A percentile compares a stretch with the other conserved stretches of the same genome.
Conservation (phyloP, 106 monocot genomes). For the Cymbidium sinense region DNA sequence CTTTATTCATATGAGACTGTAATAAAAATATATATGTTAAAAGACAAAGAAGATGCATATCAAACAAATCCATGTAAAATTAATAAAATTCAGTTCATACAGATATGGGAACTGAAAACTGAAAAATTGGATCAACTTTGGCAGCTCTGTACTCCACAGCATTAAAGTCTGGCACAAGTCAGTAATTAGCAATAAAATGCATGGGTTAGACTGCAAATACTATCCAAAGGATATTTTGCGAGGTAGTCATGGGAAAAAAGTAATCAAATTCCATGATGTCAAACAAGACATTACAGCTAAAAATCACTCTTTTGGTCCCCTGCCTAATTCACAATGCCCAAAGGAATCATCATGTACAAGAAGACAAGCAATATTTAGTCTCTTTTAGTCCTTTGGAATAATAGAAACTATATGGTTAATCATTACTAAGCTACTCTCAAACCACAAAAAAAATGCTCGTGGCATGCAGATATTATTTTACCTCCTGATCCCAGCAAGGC, state of each 20-base stretch:
- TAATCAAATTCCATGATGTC: too few relatives aligned
- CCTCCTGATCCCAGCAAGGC: constrained; percentile 88
- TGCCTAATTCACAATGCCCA: too few relatives aligned
- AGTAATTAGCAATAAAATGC: not conserved
- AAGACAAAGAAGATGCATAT: not conserved
- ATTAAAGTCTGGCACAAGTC: constrained; percentile 40
- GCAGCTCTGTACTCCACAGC: constrained; percentile 71
- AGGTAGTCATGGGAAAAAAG: too few relatives aligned
- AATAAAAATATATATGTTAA: constrained; percentile 15
- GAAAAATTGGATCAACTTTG: constrained; percentile 79
- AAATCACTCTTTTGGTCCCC: too few relatives aligned
- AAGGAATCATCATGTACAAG: not conserved
- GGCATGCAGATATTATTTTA: constrained; percentile 13
- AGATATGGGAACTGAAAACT: constrained; percentile 70
- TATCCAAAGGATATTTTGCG: not conserved
- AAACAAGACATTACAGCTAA: not conserved
- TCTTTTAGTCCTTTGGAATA: not conserved
- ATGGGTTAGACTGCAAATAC: not conserved
- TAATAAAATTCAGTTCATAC: constrained; percentile 22
- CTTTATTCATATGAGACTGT: constrained; percentile 89
- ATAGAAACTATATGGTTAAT: not conserved
- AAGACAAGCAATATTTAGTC: too few relatives aligned
- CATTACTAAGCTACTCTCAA: not conserved
- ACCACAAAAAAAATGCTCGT: not conserved
- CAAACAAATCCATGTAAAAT: not conserved